Evolutionary conservation across 805 yeast genomes (phyloP).

Genomic region (Clavispora vitiphila): DNA sequence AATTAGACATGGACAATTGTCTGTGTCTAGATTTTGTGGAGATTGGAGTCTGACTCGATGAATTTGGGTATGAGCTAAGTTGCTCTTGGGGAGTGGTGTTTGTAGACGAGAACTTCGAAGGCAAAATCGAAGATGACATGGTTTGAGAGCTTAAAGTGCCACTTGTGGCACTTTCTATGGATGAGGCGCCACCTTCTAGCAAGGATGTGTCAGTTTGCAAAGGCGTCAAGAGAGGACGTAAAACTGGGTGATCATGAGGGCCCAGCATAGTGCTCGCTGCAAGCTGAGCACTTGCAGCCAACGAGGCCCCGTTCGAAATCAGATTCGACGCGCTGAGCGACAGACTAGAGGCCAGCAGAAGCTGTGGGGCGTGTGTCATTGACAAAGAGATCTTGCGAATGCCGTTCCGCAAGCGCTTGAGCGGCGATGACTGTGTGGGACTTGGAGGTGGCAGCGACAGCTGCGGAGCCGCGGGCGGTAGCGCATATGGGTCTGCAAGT

Average conservation of each 20-base stretch:
- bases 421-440: constrained; percentile 22
- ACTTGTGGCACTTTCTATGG: not conserved
- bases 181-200: not conserved
- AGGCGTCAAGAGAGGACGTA: constrained; percentile 11
- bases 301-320: not conserved
- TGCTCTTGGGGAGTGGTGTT: not conserved
- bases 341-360: constrained; percentile 2
- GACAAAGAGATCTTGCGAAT: constrained; percentile 33
- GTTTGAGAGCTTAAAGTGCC: constrained; percentile 10
- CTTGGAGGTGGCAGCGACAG: constrained; percentile 3
- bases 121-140: not conserved
- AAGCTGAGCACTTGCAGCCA: not conserved
- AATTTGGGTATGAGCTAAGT: not conserved
- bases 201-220: constrained; percentile 4
- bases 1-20: constrained; percentile 14
- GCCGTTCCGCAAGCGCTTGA: constrained; percentile 33
- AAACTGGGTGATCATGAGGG: not conserved
- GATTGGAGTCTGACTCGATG: constrained; percentile 2
- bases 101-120: not conserved
- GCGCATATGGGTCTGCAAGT: not conserved
- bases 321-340: constrained; percentile 4
- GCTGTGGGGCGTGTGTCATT: constrained; percentile 2
- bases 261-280: not conserved
- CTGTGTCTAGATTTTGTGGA: constrained; percentile 12
- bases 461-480: not conserved